phyloP scores from a whole-genome alignment of 306 rosid genomes.

The Ormosia emarginata region DNA sequence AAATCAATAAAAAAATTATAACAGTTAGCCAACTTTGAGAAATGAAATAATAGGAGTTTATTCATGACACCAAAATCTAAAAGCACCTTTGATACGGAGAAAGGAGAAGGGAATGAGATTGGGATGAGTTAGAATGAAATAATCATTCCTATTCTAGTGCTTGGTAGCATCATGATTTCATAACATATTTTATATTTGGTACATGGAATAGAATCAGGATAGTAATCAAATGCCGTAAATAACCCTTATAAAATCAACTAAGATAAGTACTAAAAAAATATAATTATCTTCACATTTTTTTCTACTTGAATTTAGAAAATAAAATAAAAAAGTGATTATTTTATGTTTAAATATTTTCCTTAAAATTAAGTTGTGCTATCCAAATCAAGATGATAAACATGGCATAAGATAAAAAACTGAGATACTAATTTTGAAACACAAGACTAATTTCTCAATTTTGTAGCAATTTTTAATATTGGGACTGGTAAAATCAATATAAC shows the following conservation, averaged over 20 bases:
- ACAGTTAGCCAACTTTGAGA: neutral
- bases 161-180: neutral
- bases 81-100: neutral
- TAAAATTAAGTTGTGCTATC: neutral
- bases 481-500: neutral
- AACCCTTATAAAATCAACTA: neutral
- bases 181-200: neutral
- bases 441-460: neutral
- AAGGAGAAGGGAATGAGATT: neutral
- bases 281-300: neutral
- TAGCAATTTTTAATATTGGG: neutral
- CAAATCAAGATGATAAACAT: neutral
- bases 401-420: neutral
- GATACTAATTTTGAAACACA: neutral
- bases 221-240: neutral
- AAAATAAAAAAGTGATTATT: neutral
- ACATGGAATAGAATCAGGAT: conserved; percentile 5
- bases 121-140: neutral
- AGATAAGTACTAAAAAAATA: neutral
- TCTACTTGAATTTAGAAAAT: neutral
- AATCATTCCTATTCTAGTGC: neutral
- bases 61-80: neutral
- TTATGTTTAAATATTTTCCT: neutral
- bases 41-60: neutral
- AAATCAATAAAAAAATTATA: neutral